Percentiles rank a stretch among this genome's conserved stretches.
These are phyloP conservation scores for Chalciporus piperatus DNA, from an alignment of 768 basidiomycete species.

Conservation along the genomic window DNA sequence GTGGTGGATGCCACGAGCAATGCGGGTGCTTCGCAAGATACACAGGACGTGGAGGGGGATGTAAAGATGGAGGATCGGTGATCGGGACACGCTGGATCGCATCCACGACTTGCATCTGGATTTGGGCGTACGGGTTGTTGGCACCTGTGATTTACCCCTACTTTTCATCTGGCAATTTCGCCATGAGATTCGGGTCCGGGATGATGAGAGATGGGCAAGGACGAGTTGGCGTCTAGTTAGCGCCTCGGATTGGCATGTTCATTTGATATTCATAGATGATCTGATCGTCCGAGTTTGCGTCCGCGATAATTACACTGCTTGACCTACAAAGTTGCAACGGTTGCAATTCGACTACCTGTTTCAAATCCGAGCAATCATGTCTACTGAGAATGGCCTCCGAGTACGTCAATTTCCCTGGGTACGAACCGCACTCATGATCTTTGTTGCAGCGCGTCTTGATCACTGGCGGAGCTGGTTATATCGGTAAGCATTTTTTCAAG, in stretches of 20 bases:
- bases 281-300: neutral
- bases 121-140: neutral
- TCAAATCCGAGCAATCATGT: constrained; percentile 21
- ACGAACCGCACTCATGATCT: constrained; percentile 5
- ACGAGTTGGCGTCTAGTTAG: neutral
- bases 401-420: constrained; percentile 35
- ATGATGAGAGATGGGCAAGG: neutral
- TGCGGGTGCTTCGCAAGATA: constrained; percentile 18
- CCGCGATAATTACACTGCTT: neutral
- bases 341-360: neutral
- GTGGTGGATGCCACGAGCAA: constrained; percentile 20
- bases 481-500: constrained; percentile 51
- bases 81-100: neutral
- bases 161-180: neutral
- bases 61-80: constrained; percentile 49
- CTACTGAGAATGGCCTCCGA: constrained; percentile 39
- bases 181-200: too few species aligned
- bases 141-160: neutral
- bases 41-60: constrained; percentile 40
- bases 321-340: neutral
- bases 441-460: constrained; percentile 57
- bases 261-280: neutral
- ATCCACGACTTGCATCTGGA: too few species aligned
- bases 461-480: constrained; percentile 87
- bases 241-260: neutral